Conservation (phyloP, 306 rosid species). For the Pterocarpus macrocarpus region DNA sequence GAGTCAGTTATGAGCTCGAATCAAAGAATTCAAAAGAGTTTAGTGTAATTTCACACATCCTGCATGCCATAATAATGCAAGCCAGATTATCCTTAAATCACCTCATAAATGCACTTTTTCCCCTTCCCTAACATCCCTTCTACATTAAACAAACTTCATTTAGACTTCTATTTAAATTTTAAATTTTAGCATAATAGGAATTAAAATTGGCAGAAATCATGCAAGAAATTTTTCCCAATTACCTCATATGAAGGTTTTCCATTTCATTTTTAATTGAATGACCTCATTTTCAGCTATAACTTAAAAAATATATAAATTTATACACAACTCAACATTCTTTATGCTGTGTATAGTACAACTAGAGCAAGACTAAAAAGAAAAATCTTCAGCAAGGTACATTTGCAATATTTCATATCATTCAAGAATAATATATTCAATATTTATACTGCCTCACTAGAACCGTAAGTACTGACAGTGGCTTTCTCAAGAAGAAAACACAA, state of each 20-base stretch:
- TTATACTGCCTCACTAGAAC: neutral
- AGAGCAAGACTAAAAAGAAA: neutral
- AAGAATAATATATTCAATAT: slow-evolving; percentile 2
- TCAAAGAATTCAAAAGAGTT: neutral
- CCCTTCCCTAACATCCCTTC: slow-evolving; percentile 9
- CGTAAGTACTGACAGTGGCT: neutral
- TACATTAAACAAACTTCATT: neutral
- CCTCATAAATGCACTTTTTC: neutral
- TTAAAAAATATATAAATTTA: neutral
- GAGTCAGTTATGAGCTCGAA: neutral
- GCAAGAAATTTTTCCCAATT: neutral
- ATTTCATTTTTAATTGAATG: neutral
- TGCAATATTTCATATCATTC: neutral
- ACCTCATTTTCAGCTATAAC: neutral
- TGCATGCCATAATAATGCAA: neutral
- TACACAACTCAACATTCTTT: slow-evolving; percentile 11
- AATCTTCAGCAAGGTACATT: neutral
- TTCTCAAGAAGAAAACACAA: neutral
- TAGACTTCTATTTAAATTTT: neutral
- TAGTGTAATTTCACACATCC: neutral
- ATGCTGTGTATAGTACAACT: neutral
- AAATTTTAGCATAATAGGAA: neutral
- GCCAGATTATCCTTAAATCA: slow-evolving; percentile 5
- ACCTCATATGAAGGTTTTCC: neutral
- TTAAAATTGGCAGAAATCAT: neutral